Percentiles rank a stretch among this genome's conserved stretches.
Conservation (phyloP, 257 asterid species). For the Scutellaria baicalensis region DNA sequence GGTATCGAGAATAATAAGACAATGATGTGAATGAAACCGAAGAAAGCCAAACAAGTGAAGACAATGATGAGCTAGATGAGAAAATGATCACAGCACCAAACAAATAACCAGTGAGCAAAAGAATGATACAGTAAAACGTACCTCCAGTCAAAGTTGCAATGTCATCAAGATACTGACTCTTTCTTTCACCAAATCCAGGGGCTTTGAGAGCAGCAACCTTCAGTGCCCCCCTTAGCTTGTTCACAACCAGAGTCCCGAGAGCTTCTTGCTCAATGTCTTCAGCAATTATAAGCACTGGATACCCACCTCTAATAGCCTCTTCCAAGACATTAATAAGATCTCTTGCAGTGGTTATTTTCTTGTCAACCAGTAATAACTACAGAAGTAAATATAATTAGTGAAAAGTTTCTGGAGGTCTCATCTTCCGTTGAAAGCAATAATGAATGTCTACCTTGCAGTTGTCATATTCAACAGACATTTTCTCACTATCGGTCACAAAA, state of each 20-base stretch:
- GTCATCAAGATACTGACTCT: conserved; percentile 96
- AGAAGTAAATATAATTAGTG: conserved; percentile 1
- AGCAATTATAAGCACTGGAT: conserved; percentile 80
- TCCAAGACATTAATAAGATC: conserved; percentile 75
- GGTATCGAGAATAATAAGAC: background rate
- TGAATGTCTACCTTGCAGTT: conserved; percentile 79
- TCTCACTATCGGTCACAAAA: conserved; percentile 89
- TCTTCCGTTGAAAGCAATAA: background rate
- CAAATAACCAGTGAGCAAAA: background rate
- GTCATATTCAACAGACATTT: conserved; percentile 86
- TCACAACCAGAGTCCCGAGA: conserved; percentile 94
- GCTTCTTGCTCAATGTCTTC: conserved; percentile 99
- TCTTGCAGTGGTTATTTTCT: conserved; percentile 89
- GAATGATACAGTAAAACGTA: conserved; percentile 10
- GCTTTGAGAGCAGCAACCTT: conserved; percentile 98
- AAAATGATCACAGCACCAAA: background rate
- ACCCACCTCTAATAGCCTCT: conserved; percentile 87
- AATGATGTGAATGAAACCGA: background rate
- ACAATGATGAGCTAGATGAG: background rate
- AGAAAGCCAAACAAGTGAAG: background rate
- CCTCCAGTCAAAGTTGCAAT: conserved; percentile 96
- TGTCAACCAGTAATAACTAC: conserved; percentile 86
- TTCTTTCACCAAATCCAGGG: conserved; percentile 98
- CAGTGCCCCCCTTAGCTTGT: conserved; percentile 85
- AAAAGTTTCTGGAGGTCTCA: background rate